Evolutionary conservation across 305 asterid species (phyloP).

Genomic region (Salvia sclarea): DNA sequence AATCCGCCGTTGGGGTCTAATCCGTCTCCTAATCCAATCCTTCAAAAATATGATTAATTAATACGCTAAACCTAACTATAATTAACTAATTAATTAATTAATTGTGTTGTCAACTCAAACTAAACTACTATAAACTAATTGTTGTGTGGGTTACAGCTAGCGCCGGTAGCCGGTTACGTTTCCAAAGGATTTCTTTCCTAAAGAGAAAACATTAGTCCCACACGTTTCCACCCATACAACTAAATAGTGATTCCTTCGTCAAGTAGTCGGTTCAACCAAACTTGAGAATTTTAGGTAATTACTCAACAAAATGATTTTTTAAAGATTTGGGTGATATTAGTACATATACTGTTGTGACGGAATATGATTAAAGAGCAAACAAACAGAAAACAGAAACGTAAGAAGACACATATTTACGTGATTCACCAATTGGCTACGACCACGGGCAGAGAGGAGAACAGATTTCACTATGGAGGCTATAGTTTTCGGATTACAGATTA

Average conservation of each 20-base stretch:
- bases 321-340: too few relatives aligned
- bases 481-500: too few relatives aligned
- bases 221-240: conserved; percentile 29
- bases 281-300: background rate
- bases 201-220: conserved; percentile 22
- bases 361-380: too few relatives aligned
- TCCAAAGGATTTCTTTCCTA: conserved; percentile 15
- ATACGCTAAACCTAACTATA: conserved; percentile 23
- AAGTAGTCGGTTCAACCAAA: background rate
- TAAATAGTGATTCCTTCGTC: too few relatives aligned
- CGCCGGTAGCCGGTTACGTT: conserved; percentile 24
- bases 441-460: too few relatives aligned
- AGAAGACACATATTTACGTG: too few relatives aligned
- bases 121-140: conserved; percentile 1
- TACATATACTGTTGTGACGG: too few relatives aligned
- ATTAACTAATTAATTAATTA: too few relatives aligned
- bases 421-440: too few relatives aligned
- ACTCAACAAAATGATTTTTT: background rate
- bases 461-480: too few relatives aligned
- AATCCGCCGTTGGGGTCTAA: conserved; percentile 38
- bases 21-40: conserved; percentile 28
- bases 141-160: conserved; percentile 43
- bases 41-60: conserved; percentile 14
- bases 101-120: background rate
- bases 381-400: too few relatives aligned